Conservation (phyloP, 225 moss, liverwort and hornwort species). For the Pseudisothecium myosuroides region DNA sequence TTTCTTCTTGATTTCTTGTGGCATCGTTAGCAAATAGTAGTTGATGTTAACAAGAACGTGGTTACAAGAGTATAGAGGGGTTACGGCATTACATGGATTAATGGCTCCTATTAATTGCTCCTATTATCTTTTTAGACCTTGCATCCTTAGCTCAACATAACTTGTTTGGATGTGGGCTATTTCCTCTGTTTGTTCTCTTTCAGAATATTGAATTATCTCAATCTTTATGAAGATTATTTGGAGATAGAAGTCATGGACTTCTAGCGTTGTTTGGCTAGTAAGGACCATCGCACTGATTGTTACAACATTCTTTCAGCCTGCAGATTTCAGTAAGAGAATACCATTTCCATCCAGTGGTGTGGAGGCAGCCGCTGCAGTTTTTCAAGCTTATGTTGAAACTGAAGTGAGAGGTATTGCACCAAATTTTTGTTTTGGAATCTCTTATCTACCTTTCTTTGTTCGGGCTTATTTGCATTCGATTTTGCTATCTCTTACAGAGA, state of each 20-base stretch:
- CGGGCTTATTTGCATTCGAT: not conserved
- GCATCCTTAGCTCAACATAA: not conserved
- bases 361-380: conserved; percentile 95
- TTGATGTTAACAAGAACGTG: not conserved
- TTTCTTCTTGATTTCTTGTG: not conserved
- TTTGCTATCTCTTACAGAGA: not conserved
- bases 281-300: not conserved
- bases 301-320: conserved; percentile 53
- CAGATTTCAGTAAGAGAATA: conserved; percentile 96
- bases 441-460: not conserved
- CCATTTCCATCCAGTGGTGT: conserved; percentile 90
- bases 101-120: not conserved
- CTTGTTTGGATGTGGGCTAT: not conserved
- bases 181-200: not conserved
- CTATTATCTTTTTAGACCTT: not conserved
- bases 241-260: not conserved
- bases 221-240: not conserved
- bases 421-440: not conserved
- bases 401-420: conserved; percentile 69
- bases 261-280: not conserved
- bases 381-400: conserved; percentile 77
- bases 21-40: not conserved
- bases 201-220: not conserved
- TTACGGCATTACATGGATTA: not conserved
- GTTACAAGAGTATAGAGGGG: not conserved